A percentile compares a stretch with the other conserved stretches of the same genome.
Evolutionary conservation across 768 basidiomycete species (phyloP).

Genomic region (Hypholoma sublateritium): DNA sequence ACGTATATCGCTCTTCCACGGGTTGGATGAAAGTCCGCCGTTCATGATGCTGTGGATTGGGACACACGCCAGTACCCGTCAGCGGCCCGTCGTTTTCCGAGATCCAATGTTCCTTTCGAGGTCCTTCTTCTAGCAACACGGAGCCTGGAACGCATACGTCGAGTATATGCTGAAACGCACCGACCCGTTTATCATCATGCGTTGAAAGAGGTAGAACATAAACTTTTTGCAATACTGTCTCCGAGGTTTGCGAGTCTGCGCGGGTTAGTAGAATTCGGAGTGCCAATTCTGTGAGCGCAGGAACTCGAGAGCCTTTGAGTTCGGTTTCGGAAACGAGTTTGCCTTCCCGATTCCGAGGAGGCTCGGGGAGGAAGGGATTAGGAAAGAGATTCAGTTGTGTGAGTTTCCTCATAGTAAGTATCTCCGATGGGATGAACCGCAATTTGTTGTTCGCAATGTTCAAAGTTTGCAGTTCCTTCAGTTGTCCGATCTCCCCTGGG

Average conservation of each 20-base stretch:
- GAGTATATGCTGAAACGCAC: constrained; percentile 32
- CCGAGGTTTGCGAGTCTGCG: constrained; percentile 3
- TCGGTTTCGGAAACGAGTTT: constrained; percentile 27
- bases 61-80: constrained; percentile 44
- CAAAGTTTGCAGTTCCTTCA: constrained; percentile 55
- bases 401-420: constrained; percentile 54
- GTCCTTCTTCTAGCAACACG: constrained; percentile 27
- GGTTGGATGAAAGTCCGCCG: constrained; percentile 49
- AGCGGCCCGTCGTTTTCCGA: constrained; percentile 21
- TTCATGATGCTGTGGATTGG: constrained; percentile 43
- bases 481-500: constrained; percentile 60
- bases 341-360: constrained; percentile 8
- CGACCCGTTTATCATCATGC: constrained; percentile 21
- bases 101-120: constrained; percentile 10
- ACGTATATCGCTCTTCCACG: constrained; percentile 63
- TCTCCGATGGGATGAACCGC: constrained; percentile 62
- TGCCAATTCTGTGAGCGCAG: constrained; percentile 33
- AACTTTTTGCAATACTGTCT: constrained; percentile 28
- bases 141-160: constrained; percentile 39
- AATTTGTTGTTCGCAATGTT: constrained; percentile 63
- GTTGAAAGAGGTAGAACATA: constrained; percentile 36
- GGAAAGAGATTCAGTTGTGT: constrained; percentile 46
- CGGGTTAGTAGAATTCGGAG: constrained; percentile 30
- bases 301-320: constrained; percentile 19
- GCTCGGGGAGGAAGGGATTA: constrained; percentile 54